Evolutionary conservation across 306 rosid species (phyloP), one percentile per base, ranked within the genome.

Genomic region (Pterocarpus santalinus): DNA sequence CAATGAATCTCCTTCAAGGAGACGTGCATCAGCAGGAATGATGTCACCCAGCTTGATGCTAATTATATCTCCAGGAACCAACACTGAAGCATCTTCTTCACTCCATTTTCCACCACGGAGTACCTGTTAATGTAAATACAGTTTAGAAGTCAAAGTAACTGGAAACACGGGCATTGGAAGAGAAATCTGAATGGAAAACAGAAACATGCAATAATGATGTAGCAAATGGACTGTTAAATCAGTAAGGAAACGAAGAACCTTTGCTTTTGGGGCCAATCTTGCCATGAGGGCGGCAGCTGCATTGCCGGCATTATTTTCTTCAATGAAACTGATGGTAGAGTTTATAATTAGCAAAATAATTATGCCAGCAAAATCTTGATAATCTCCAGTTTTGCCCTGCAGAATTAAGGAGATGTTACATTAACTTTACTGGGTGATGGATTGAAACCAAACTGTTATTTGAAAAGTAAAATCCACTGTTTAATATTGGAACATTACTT

Each of bases 241-340:
- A 75, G n/a, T 32, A 10, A 73, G 72, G 78, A 36, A 65, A 64
- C 51, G 16, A 67, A 53, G 2, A 33, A 88, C 92, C 94, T 90
- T 92, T 53, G 94, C 89, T 84, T 92, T 88, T 22, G 94, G 94
- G 22, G 87, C 83, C 65, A 73, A 73, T 79, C 87, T 83, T n/a
- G 87, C 81, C 87, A 83, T 83, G 57, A 83, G 83, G 22, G 97
- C 91, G 2, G 94, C 88, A 9, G 97, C 97, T 66, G 97, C 97
- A 83, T 92, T 90, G 22, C 97, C 94, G 76, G 97, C 94, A 53
- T 92, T 92, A 72, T 92, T 92, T 81, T 92, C 97, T 88, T 92
- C 97, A 28, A 88, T 79, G 76, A 90, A 92, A 87, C 92, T 92
- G 51, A 92, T 89, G 87, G 94, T 90, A 17, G 97, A 90, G 79